Conservation (phyloP, 1,284 basidiomycete genomes). For the Moesziomyces parantarcticus region DNA sequence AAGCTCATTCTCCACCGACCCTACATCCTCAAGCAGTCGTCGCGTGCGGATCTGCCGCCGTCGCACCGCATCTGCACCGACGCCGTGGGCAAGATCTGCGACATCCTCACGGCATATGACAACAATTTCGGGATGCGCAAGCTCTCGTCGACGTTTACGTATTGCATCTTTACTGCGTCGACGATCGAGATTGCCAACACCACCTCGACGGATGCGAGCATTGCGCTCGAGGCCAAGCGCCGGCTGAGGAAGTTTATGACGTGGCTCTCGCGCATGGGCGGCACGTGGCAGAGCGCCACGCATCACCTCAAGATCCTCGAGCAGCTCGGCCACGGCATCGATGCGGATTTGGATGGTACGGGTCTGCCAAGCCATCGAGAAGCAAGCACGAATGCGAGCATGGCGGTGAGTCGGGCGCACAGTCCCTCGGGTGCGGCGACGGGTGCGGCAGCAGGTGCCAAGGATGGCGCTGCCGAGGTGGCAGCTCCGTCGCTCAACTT, state of each 20-base stretch:
- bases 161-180: constrained; percentile 55
- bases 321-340: constrained; percentile 45
- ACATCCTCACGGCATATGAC: constrained; percentile 49
- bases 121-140: constrained; percentile 51
- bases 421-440: constrained; percentile 16
- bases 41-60: constrained; percentile 32
- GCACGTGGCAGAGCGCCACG: constrained; percentile 39
- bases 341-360: constrained; percentile 48
- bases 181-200: constrained; percentile 61
- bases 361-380: constrained; percentile 35
- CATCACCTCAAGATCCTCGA: constrained; percentile 53
- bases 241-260: constrained; percentile 48
- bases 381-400: constrained; percentile 8
- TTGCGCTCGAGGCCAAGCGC: constrained; percentile 47
- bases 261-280: constrained; percentile 47
- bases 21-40: constrained; percentile 53
- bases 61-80: constrained; percentile 56
- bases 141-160: constrained; percentile 48
- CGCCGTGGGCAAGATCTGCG: constrained; percentile 43
- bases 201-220: constrained; percentile 40
- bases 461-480: constrained; percentile 6
- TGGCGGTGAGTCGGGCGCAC: constrained; percentile 16
- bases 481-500: constrained; percentile 7
- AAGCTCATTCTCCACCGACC: constrained; percentile 52
- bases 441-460: constrained; percentile 2